These are phyloP conservation scores for Gastrolobium villosum DNA, from an alignment of 306 rosid genomes.

Conservation along the genomic window DNA sequence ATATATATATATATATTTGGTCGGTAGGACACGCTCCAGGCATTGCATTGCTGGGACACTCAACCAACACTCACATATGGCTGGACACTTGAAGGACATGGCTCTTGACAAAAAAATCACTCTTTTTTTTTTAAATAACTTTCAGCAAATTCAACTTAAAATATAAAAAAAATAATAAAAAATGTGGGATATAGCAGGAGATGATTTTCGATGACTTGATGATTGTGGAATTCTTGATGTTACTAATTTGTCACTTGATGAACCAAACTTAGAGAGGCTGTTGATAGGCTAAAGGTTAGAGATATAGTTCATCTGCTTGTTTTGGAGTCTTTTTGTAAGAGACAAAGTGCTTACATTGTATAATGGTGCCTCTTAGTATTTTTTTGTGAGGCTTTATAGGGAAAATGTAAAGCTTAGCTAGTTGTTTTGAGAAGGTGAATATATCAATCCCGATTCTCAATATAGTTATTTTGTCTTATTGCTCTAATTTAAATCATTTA, in stretches of 20 bases:
- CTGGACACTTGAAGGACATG: background rate
- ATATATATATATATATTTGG: background rate
- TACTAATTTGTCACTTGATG: too few relatives aligned
- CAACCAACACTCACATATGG: background rate
- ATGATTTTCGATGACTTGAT: too few relatives aligned
- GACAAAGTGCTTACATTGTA: background rate
- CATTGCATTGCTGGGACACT: background rate
- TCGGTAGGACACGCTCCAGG: background rate
- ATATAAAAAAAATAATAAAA: background rate
- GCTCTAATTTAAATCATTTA: background rate
- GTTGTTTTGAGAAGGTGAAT: slow-evolving; percentile 14
- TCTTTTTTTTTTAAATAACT: background rate
- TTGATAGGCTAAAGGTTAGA: too few relatives aligned
- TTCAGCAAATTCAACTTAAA: background rate
- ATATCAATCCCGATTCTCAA: background rate
- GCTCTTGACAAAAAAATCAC: background rate
- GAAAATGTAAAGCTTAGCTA: background rate
- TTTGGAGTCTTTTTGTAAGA: background rate
- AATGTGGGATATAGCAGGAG: too few relatives aligned
- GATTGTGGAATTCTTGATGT: too few relatives aligned
- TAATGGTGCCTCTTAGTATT: background rate
- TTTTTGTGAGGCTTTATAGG: background rate
- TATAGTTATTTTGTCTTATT: background rate
- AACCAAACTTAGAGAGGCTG: too few relatives aligned
- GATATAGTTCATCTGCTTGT: too few relatives aligned